Percentiles rank a stretch among this genome's conserved stretches.
Conservation (phyloP, 768 basidiomycete genomes). For the Grammothele lineata region DNA sequence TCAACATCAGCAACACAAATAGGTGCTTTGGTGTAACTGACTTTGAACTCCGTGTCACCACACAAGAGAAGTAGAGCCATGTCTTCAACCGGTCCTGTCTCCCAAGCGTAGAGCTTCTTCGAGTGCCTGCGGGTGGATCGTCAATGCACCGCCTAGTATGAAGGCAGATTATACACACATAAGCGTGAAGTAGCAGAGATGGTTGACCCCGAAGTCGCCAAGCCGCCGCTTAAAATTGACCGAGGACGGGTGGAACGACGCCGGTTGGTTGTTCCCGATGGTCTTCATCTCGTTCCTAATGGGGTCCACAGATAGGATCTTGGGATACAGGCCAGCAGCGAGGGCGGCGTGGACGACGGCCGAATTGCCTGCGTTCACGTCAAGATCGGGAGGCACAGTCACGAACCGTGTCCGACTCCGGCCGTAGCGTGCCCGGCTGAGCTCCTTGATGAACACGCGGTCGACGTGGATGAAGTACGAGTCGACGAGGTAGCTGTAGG, state of each 20-base stretch:
- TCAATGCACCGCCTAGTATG: neutral
- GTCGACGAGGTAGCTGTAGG: slow-evolving; percentile 84
- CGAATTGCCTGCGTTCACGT: slow-evolving; percentile 63
- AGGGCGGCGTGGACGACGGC: slow-evolving; percentile 77
- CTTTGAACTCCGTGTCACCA: slow-evolving; percentile 90
- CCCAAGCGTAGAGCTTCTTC: slow-evolving; percentile 91
- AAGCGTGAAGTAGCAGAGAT: slow-evolving; percentile 83
- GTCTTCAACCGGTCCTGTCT: slow-evolving; percentile 87
- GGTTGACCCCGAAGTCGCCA: slow-evolving; percentile 66
- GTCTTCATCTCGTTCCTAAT: slow-evolving; percentile 64
- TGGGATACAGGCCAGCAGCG: slow-evolving; percentile 86
- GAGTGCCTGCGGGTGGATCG: slow-evolving; percentile 65
- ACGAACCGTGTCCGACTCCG: slow-evolving; percentile 77
- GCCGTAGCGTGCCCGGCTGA: slow-evolving; percentile 75
- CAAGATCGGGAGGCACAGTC: slow-evolving; percentile 61
- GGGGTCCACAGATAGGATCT: slow-evolving; percentile 71
- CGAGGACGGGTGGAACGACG: slow-evolving; percentile 85
- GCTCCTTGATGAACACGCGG: slow-evolving; percentile 56
- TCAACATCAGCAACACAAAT: neutral
- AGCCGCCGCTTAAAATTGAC: slow-evolving; percentile 76
- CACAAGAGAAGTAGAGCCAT: slow-evolving; percentile 77
- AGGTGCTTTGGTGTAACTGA: slow-evolving; percentile 23
- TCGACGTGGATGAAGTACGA: slow-evolving; percentile 78
- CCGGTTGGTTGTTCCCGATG: slow-evolving; percentile 74
- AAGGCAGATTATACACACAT: slow-evolving; percentile 59